phyloP scores from a whole-genome alignment of 345 rosid species.

The Pugionium dolabratum region DNA sequence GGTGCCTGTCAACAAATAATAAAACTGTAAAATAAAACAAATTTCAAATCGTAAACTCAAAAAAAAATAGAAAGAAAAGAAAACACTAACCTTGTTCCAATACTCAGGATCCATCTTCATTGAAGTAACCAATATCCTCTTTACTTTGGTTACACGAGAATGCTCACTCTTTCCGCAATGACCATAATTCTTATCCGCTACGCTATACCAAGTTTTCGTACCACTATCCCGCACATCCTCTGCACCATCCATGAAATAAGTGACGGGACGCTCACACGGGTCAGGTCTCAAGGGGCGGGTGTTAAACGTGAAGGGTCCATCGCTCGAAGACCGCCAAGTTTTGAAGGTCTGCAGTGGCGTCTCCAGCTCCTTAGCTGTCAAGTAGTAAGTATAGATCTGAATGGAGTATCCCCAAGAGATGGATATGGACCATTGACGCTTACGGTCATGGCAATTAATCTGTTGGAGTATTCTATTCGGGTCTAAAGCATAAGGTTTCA shows the following conservation, averaged over 20 bases:
- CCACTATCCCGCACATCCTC: conserved; percentile 50
- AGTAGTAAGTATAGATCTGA: conserved; percentile 55
- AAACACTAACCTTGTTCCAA: conserved; percentile 62
- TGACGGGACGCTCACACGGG: conserved; percentile 55
- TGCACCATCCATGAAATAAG: conserved; percentile 57
- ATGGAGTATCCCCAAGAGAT: conserved; percentile 86
- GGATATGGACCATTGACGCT: conserved; percentile 68
- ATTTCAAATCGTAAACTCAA: background rate
- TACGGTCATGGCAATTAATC: conserved; percentile 53
- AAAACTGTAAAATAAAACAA: background rate
- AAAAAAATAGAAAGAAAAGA: background rate
- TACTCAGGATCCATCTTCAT: conserved; percentile 59
- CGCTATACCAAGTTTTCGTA: conserved; percentile 52
- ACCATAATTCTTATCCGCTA: conserved; percentile 37
- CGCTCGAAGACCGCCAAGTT: conserved; percentile 63
- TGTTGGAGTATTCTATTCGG: conserved; percentile 73
- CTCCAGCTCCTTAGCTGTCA: conserved; percentile 47
- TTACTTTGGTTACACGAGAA: conserved; percentile 43
- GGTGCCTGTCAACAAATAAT: conserved; percentile 45
- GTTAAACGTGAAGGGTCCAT: conserved; percentile 78
- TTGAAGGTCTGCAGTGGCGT: conserved; percentile 71
- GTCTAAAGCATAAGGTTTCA: conserved; percentile 51
- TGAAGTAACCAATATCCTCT: conserved; percentile 53
- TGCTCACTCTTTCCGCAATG: conserved; percentile 43
- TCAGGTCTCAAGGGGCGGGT: conserved; percentile 50